Base-by-base conservation (phyloP, 2,329 filamentous ascomycete species). In the Stagonosporopsis cucurbitacearum region DNA sequence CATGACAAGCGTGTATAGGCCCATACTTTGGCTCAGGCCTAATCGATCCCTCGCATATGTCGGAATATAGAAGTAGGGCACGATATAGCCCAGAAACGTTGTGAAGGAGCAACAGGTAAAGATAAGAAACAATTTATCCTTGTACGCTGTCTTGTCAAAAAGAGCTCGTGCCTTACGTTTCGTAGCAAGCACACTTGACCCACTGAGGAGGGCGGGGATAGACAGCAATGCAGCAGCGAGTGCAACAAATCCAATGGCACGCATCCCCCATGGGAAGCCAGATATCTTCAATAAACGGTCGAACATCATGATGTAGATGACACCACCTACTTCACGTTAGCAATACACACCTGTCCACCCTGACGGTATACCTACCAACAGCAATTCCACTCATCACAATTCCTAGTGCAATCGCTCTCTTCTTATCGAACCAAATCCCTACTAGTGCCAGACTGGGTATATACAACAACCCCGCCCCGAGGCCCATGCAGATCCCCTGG, bases 401-500 rank as follows among this genome's bases (percentile, higher is more conserved):
- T 0, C 74, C 74, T 57, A 75, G 46, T 3, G 74, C 74, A 9
- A 76, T 37, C 12, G 68, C 70, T 19, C 73, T 61, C 40, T 67
- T 73, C 50, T 58, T 68, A 4, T 65, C 62, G 46, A 76, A 76
- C 68, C 71, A 75, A 4, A 75, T 68, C 1, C 72, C 68, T 11
- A 76, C 69, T 33, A 76, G 52, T 6, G 74, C 73, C 11, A 76
- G 46, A 59, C 70, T 74, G 1, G 74, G 74, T 6, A 76, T 71
- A 40, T 75, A 76, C 4, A 76, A 42, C 28, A 76, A 48, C 0
- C 74, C 74, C 0, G 74, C 73, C 0, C 73, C 74, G 3, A 73
- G 33, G 0, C 74, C 74, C 72, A 76, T 82, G 66, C 81, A 84
- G 5, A 85, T 71, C 1, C 80, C 81, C 60, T 86, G 84, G 0